Evolutionary conservation across 179 eudicot species (phyloP).

Genomic region (Spergularia azorica): DNA sequence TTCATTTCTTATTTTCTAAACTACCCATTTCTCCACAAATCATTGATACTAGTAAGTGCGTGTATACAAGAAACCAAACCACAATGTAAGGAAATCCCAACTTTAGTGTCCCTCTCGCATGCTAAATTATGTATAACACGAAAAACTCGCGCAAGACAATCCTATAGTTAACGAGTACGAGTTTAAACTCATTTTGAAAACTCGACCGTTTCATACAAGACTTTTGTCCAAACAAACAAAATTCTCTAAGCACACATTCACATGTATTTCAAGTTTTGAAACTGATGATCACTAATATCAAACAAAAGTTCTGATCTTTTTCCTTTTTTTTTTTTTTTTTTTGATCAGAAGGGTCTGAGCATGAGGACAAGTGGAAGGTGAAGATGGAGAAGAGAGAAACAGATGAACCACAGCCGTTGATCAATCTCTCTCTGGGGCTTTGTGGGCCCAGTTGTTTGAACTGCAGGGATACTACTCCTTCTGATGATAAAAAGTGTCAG

Average conservation of each 20-base stretch:
- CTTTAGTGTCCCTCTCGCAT: neutral
- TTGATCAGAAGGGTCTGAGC: neutral
- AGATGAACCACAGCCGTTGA: slow-evolving; percentile 36
- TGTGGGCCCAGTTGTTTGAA: slow-evolving; percentile 23
- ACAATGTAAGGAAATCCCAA: slow-evolving; percentile 3
- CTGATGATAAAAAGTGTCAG: slow-evolving; percentile 13
- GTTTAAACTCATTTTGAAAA: neutral
- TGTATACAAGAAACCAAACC: too few relatives aligned
- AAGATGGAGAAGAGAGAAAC: slow-evolving; percentile 19
- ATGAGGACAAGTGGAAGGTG: slow-evolving; percentile 28
- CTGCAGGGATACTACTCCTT: neutral
- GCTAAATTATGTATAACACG: too few relatives aligned
- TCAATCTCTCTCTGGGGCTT: slow-evolving; percentile 44
- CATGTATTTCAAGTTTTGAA: neutral
- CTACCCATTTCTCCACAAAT: neutral
- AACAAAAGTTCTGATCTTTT: slow-evolving; percentile 12
- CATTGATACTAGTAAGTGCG: neutral
- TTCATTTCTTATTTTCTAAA: neutral
- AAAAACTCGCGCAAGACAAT: neutral
- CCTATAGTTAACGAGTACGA: neutral
- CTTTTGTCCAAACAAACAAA: neutral
- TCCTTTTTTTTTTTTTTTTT: neutral
- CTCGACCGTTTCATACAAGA: neutral
- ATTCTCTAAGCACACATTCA: too few relatives aligned
- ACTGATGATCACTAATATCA: neutral